Base-by-base conservation (phyloP, 495 filamentous ascomycete species). In the Viridothelium virens region DNA sequence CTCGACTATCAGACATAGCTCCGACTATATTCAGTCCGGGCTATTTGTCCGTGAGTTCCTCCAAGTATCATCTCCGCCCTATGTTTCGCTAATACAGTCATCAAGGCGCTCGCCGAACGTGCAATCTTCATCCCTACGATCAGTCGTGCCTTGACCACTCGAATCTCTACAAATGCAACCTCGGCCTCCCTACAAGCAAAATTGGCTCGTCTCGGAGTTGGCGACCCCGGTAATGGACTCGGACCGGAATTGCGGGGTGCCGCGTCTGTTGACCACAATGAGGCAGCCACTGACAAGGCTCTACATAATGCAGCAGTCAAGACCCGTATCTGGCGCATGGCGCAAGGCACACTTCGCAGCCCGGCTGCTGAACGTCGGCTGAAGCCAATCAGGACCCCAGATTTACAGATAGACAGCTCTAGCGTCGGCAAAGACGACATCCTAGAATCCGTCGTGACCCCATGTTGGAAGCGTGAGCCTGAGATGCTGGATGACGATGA, bases 21-120 rank as follows among this genome's bases (percentile, higher is more conserved):
- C 75, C 75, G 1, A 47, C 66, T 3, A 34, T 77, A 16, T 77
- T 69, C 69, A 68, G 70, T 56, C 74, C 72, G 3, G 69, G 67
- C 31, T 70, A 74, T 64, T 67, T 74, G 36, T 37, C 63, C 3
- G 69, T 72, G 68, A 34, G 53, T 36, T 44, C 16, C 46, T 62
- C 18, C 36, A 59, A 25, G 10, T 6, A 59, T 25, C 1, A 44
- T 25, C 7, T 10, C 61, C 50, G 14, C 14, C 14, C 14, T 12
- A 38, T 37, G 44, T 33, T 12, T n/a, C 41, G 46, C 56, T 59
- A 39, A 66, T 56, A 63, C 56, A 67, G 14, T 6, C 16, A 1
- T 44, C 16, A 12, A 74, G 72, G 65, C 65, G 33, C 46, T 76
- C 2, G 69, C 74, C 7, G 66, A 67, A 36, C 64, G 73, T 50